Conservation (phyloP, 2,329 filamentous ascomycete genomes). For the Fragosphaeria purpurea region DNA sequence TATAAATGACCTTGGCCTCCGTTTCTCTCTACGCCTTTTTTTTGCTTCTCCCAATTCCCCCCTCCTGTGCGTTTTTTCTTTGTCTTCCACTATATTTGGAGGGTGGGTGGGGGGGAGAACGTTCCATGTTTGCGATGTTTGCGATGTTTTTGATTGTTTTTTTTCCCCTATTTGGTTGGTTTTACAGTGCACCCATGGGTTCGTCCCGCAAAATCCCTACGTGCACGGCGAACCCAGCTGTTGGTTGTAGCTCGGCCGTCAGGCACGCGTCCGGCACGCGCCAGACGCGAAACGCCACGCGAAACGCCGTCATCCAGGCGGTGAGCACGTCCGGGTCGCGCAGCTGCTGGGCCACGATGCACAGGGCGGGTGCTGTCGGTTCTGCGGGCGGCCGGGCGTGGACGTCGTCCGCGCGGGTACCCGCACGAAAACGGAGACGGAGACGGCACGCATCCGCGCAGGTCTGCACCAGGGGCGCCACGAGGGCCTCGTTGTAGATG, state of each 20-base stretch:
- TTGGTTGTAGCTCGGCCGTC: slow-evolving; percentile 46
- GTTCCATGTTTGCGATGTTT: too few relatives aligned
- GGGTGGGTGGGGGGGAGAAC: too few relatives aligned
- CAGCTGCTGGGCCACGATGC: slow-evolving; percentile 81
- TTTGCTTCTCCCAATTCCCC: too few relatives aligned
- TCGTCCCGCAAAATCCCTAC: slow-evolving; percentile 48
- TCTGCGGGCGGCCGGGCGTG: not conserved
- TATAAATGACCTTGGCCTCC: too few relatives aligned
- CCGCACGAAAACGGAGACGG: slow-evolving; percentile 21
- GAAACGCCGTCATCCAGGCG: slow-evolving; percentile 63
- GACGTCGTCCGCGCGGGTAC: slow-evolving; percentile 6
- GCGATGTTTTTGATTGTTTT: too few relatives aligned
- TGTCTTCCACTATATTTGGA: too few relatives aligned
- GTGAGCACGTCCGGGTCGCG: slow-evolving; percentile 79
- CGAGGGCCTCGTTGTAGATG: slow-evolving; percentile 84
- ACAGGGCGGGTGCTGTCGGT: slow-evolving; percentile 47
- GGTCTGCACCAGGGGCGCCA: slow-evolving; percentile 71
- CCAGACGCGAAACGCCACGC: slow-evolving; percentile 62
- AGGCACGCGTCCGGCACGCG: slow-evolving; percentile 57
- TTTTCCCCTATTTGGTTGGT: too few relatives aligned
- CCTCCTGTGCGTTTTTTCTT: too few relatives aligned
- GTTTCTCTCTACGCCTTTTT: too few relatives aligned
- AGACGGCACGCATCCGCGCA: slow-evolving; percentile 65
- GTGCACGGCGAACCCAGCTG: slow-evolving; percentile 74
- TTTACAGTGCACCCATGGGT: not conserved